phyloP scores from a whole-genome alignment of 495 filamentous ascomycete species.

The Ramalina intermedia region DNA sequence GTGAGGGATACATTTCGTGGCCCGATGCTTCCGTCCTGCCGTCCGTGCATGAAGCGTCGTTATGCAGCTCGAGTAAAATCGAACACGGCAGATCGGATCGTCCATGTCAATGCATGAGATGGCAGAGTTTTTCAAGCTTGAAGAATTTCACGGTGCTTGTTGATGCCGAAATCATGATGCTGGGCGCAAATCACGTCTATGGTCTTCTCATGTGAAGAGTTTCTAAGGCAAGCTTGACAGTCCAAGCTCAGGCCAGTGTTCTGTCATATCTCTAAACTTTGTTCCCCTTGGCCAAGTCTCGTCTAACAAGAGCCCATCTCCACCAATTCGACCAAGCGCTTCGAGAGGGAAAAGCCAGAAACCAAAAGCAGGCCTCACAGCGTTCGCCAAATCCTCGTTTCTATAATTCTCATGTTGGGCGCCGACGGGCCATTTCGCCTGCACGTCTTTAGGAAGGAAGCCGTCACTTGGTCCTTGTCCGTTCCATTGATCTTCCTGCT shows the following conservation, averaged over 20 bases:
- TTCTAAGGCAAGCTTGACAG: neutral
- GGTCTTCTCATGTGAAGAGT: too few relatives aligned
- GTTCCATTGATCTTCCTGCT: constrained; percentile 1
- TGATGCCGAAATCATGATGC: too few relatives aligned
- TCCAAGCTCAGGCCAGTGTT: constrained; percentile 2
- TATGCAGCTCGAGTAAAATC: too few relatives aligned
- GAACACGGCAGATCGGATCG: too few relatives aligned
- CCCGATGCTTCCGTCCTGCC: too few relatives aligned
- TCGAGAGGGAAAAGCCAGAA: constrained; percentile 4
- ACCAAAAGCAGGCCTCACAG: constrained; percentile 6
- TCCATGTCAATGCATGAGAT: too few relatives aligned
- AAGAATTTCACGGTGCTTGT: too few relatives aligned
- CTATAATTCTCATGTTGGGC: constrained; percentile 1
- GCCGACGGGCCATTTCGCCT: neutral
- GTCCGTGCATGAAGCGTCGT: too few relatives aligned
- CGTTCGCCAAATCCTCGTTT: neutral
- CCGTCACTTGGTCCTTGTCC: neutral
- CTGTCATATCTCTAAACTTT: neutral
- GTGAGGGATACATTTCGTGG: too few relatives aligned
- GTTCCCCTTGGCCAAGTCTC: neutral
- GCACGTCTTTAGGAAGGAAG: neutral
- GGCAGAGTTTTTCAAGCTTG: too few relatives aligned
- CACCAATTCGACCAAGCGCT: neutral
- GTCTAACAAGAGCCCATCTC: constrained; percentile 1
- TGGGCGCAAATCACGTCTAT: too few relatives aligned